Percentiles rank a stretch among this genome's conserved stretches.
Evolutionary conservation across 2,329 filamentous ascomycete genomes (phyloP).

Genomic region (Magnaporthiopsis poae): DNA sequence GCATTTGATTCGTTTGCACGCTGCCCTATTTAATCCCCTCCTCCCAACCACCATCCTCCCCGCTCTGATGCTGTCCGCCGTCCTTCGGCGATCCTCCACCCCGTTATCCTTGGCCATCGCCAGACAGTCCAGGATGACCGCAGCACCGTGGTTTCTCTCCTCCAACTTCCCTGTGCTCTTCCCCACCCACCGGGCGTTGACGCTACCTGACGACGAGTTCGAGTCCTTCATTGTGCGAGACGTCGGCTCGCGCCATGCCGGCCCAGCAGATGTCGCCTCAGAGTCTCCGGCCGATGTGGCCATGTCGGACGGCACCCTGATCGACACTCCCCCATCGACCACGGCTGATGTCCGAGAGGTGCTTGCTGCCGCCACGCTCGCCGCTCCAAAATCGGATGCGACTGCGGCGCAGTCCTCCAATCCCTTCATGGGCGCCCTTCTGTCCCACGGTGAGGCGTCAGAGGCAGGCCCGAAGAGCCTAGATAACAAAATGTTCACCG

Average conservation of each 20-base stretch:
- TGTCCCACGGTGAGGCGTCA: conserved; percentile 13
- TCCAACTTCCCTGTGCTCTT: conserved; percentile 29
- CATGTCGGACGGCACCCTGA: conserved; percentile 3
- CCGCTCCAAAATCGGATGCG: neutral
- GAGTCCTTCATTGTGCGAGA: conserved; percentile 22
- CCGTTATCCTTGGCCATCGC: too few species aligned
- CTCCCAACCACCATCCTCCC: neutral
- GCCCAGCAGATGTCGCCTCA: neutral
- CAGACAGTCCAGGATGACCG: neutral
- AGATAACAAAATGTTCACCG: conserved; percentile 39
- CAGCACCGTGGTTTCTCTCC: conserved; percentile 29
- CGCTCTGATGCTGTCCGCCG: neutral
- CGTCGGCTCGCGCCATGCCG: conserved; percentile 10
- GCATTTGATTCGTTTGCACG: neutral
- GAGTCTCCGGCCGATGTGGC: neutral
- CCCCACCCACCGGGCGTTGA: conserved; percentile 26
- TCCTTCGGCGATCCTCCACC: neutral
- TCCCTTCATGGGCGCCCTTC: conserved; percentile 27
- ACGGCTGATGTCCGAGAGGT: conserved; percentile 11
- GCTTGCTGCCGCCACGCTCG: conserved; percentile 8
- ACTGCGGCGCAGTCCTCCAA: conserved; percentile 8
- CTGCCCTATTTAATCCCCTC: neutral
- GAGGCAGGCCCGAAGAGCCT: conserved; percentile 11
- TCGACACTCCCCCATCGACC: conserved; percentile 9
- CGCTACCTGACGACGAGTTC: conserved; percentile 23